phyloP scores from a whole-genome alignment of 345 rosid species.

The Eucalyptus polybractea region DNA sequence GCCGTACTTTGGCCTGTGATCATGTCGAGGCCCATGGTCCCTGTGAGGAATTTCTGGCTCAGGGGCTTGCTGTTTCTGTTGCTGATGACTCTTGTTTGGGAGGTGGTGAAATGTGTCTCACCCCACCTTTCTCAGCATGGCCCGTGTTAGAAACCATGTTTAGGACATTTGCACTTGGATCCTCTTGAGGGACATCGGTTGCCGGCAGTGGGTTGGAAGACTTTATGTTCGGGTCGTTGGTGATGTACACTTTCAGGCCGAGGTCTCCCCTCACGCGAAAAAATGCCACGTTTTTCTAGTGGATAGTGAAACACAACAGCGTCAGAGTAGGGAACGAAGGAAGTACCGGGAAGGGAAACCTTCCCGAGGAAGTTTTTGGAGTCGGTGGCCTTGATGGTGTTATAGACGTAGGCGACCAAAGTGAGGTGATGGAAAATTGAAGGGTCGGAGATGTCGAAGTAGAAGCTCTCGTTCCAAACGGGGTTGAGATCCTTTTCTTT shows the following conservation, averaged over 20 bases:
- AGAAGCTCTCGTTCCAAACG: slow-evolving; percentile 93
- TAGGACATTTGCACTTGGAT: neutral
- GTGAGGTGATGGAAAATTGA: slow-evolving; percentile 61
- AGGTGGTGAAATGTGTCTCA: slow-evolving; percentile 69
- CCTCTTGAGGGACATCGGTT: slow-evolving; percentile 7
- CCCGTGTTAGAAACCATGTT: neutral
- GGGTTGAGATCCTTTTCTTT: slow-evolving; percentile 90
- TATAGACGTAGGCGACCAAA: slow-evolving; percentile 63
- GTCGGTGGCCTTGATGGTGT: slow-evolving; percentile 40
- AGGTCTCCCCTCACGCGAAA: slow-evolving; percentile 91
- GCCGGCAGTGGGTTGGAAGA: slow-evolving; percentile 34
- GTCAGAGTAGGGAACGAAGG: slow-evolving; percentile 75
- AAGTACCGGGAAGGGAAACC: slow-evolving; percentile 62
- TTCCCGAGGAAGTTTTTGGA: slow-evolving; percentile 82
- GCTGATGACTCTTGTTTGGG: slow-evolving; percentile 39
- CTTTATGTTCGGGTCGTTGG: slow-evolving; percentile 56
- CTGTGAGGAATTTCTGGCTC: slow-evolving; percentile 32
- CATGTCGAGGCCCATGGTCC: slow-evolving; percentile 1
- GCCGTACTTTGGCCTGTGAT: slow-evolving; percentile 18
- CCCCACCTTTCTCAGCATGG: slow-evolving; percentile 6
- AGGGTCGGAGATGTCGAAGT: slow-evolving; percentile 82
- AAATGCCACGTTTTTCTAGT: slow-evolving; percentile 75
- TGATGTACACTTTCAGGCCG: slow-evolving; percentile 70
- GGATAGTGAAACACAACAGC: slow-evolving; percentile 80
- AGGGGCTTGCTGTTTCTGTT: slow-evolving; percentile 33